Conservation (phyloP, 2,329 filamentous ascomycete species). For the Pseudogymnoascus sp. region DNA sequence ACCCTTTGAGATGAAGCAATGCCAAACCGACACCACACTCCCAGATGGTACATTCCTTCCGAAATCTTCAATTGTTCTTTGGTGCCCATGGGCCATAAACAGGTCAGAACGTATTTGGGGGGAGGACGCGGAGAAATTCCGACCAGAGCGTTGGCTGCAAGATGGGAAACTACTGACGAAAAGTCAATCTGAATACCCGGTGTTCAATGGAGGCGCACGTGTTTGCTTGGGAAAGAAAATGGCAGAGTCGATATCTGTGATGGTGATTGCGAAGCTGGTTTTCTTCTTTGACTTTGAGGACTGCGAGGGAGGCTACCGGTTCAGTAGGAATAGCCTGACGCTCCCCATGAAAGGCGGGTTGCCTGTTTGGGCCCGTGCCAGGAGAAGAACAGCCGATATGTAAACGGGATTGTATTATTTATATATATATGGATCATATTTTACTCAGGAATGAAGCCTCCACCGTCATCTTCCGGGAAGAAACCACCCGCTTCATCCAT, state of each 20-base stretch:
- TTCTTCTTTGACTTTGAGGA: constrained; percentile 43
- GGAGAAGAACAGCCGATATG: neutral
- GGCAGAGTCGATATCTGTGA: constrained; percentile 52
- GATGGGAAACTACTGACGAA: constrained; percentile 36
- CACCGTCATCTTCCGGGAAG: constrained; percentile 26
- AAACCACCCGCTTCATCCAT: constrained; percentile 38
- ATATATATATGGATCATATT: neutral
- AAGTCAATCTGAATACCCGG: constrained; percentile 49
- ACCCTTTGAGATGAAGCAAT: constrained; percentile 59
- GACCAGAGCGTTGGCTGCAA: constrained; percentile 49
- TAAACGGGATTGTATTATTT: neutral
- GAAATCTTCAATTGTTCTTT: constrained; percentile 45
- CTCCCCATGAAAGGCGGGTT: constrained; percentile 56
- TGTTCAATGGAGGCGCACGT: constrained; percentile 57
- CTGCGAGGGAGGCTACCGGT: constrained; percentile 35
- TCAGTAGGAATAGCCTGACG: constrained; percentile 53
- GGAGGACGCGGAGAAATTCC: constrained; percentile 45
- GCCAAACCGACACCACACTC: constrained; percentile 41
- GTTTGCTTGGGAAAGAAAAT: constrained; percentile 56
- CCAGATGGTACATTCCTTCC: constrained; percentile 55
- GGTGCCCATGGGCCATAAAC: constrained; percentile 59
- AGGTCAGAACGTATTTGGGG: constrained; percentile 50
- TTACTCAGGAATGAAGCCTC: constrained; percentile 8
- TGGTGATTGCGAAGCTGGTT: constrained; percentile 44
- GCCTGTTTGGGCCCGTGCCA: constrained; percentile 27